These are phyloP conservation scores for Furcasterigmium furcatum DNA, from an alignment of 2,329 filamentous ascomycete genomes.

Conservation along the genomic window DNA sequence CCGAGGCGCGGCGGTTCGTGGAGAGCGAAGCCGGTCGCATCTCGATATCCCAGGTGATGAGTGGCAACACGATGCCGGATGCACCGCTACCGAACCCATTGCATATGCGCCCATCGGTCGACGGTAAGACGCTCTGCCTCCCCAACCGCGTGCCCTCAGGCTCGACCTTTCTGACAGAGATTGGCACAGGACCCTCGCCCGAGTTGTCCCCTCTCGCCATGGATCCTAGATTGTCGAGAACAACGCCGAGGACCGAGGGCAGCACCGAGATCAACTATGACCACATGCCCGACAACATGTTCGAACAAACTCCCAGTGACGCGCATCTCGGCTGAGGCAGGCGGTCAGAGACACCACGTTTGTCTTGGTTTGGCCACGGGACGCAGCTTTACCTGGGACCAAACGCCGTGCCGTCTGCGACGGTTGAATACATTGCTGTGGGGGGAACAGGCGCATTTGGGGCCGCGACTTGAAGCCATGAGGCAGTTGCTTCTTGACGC, in stretches of 20 bases:
- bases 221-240: slow-evolving; percentile 5
- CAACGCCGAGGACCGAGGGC: slow-evolving; percentile 13
- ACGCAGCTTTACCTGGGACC: too few species aligned
- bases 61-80: background rate
- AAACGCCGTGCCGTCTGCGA: too few species aligned
- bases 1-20: slow-evolving; percentile 47
- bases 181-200: slow-evolving; percentile 5
- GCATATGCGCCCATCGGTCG: slow-evolving; percentile 5
- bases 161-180: background rate
- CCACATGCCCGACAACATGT: slow-evolving; percentile 31
- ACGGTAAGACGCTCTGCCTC: slow-evolving; percentile 5
- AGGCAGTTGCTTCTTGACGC: too few species aligned
- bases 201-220: slow-evolving; percentile 9
- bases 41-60: slow-evolving; percentile 4
- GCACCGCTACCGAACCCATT: background rate
- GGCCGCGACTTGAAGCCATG: too few species aligned
- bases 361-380: too few species aligned
- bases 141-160: background rate
- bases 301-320: too few species aligned
- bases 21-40: slow-evolving; percentile 24
- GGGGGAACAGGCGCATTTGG: too few species aligned
- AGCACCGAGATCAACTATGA: slow-evolving; percentile 27
- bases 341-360: too few species aligned
- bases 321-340: too few species aligned
- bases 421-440: too few species aligned